Percentiles rank a stretch among this genome's conserved stretches.
phyloP scores from a whole-genome alignment of 768 basidiomycete genomes.

The Termitomyces titanicus region DNA sequence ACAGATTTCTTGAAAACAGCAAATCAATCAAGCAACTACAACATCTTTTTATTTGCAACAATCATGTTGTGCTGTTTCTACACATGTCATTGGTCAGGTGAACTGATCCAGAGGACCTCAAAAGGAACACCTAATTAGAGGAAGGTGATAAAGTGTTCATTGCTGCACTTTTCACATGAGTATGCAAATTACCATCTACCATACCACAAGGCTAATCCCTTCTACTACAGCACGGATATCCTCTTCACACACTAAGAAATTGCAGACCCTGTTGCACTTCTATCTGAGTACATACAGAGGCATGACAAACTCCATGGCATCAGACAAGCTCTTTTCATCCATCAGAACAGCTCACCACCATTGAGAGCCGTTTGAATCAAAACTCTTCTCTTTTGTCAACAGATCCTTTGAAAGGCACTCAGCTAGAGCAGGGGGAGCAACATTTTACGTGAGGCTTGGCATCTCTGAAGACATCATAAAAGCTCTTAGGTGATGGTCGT shows the following conservation, averaged over 20 bases:
- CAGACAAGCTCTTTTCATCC: neutral
- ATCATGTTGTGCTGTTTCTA: conserved; percentile 22
- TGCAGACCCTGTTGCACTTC: too few species aligned
- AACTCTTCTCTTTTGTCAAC: neutral
- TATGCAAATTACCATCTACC: neutral
- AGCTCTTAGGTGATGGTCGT: too few species aligned
- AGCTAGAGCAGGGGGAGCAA: neutral
- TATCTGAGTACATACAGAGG: too few species aligned
- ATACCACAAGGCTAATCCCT: neutral
- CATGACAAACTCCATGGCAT: too few species aligned
- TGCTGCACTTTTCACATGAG: neutral
- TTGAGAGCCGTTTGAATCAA: neutral
- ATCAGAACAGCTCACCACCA: neutral
- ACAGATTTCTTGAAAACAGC: neutral
- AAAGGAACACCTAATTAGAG: too few species aligned
- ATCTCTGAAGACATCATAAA: too few species aligned
- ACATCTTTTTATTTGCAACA: conserved; percentile 16
- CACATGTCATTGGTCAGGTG: too few species aligned
- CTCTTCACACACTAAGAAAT: too few species aligned
- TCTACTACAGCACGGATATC: too few species aligned
- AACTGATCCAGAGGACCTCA: too few species aligned
- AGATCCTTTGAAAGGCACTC: neutral
- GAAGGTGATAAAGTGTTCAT: too few species aligned
- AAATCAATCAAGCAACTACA: neutral
- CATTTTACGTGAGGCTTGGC: too few species aligned